Evolutionary conservation across 1,284 basidiomycete species (phyloP), one percentile per base, ranked within the genome.

Genomic region (Puccinia polysora): DNA sequence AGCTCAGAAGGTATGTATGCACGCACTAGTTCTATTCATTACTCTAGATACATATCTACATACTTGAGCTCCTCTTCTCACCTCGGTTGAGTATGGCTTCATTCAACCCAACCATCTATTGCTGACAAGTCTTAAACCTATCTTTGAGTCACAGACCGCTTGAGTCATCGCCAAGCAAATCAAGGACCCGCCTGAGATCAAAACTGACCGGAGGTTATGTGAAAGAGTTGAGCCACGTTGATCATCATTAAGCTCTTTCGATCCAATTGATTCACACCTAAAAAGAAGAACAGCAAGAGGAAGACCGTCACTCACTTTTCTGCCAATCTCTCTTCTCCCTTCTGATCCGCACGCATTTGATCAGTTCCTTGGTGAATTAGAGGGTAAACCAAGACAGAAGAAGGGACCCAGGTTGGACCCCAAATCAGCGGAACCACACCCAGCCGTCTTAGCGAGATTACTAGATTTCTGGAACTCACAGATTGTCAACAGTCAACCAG

Each of bases 61-160:
- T n/a, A n/a, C n/a, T n/a, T n/a, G n/a, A n/a, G n/a, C n/a, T n/a
- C n/a, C n/a, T n/a, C n/a, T n/a, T n/a, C n/a, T n/a, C n/a, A n/a
- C n/a, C n/a, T n/a, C n/a, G n/a, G n/a, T n/a, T n/a, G n/a, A n/a
- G n/a, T n/a, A n/a, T n/a, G n/a, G n/a, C n/a, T n/a, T n/a, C n/a
- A n/a, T n/a, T 18, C 6, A n/a, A 55, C n/a, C 32, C n/a, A n/a
- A n/a, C n/a, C n/a, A n/a, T n/a, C n/a, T n/a, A n/a, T 60, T 3
- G 32, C 15, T 40, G 7, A 40, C 23, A 30, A 20, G 38, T n/a
- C 28, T 62, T 10, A 14, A 12, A 23, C 20, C 8, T 4, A 45
- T 63, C 7, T 32, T n/a, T n/a, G n/a, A n/a, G n/a, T n/a, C n/a
- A 59, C 10, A 70, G 68, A 70, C 68, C 30, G 68, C 68, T 8